A percentile compares a stretch with the other conserved stretches of the same genome.
phyloP scores from a whole-genome alignment of 306 rosid genomes.

The Cicer pinnatifidum region DNA sequence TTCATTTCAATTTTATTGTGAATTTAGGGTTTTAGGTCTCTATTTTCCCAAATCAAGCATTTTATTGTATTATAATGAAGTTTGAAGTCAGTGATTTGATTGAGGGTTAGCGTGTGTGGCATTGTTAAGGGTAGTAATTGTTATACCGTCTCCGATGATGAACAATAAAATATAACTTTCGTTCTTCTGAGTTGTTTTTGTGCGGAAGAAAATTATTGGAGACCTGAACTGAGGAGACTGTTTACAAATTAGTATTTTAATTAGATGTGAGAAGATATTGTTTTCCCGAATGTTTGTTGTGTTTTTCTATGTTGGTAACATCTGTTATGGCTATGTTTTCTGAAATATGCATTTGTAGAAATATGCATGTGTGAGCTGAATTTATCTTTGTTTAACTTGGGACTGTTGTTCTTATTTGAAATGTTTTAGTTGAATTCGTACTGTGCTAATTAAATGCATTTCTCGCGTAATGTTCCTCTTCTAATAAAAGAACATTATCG shows the following conservation, averaged over 20 bases:
- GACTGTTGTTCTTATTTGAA: not conserved
- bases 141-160: slow-evolving; percentile 58
- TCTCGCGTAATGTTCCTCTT: not conserved
- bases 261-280: not conserved
- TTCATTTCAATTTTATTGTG: not conserved
- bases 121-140: not conserved
- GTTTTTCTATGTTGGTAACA: not conserved
- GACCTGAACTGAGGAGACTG: slow-evolving; percentile 94
- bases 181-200: slow-evolving; percentile 58
- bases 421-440: not conserved
- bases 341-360: not conserved
- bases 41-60: not conserved
- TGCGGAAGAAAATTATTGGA: slow-evolving; percentile 67
- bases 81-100: not conserved
- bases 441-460: not conserved
- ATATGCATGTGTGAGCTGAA: not conserved
- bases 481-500: not conserved
- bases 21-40: not conserved
- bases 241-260: not conserved
- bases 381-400: not conserved
- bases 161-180: slow-evolving; percentile 52
- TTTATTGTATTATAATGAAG: not conserved
- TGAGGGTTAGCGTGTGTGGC: not conserved
- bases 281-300: not conserved
- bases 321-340: not conserved